Percentiles rank a stretch among this genome's conserved stretches.
These are phyloP conservation scores for Candida berthetii DNA, from an alignment of 805 yeast species.

Conservation along the genomic window DNA sequence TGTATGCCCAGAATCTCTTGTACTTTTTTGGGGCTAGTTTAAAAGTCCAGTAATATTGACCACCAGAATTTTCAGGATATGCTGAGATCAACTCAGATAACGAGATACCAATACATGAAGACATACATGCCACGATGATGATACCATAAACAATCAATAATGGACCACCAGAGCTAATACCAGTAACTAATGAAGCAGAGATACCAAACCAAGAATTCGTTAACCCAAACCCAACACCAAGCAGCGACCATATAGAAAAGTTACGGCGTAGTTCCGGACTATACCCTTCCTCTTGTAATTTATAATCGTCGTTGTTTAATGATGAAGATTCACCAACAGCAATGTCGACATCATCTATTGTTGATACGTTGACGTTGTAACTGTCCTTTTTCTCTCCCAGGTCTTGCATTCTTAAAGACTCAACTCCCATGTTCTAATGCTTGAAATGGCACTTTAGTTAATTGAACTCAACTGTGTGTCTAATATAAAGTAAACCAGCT, in stretches of 20 bases:
- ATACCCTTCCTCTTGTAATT: constrained; percentile 2
- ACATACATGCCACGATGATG: constrained; percentile 41
- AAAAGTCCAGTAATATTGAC: constrained; percentile 55
- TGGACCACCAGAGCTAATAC: constrained; percentile 55
- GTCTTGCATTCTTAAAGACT: neutral
- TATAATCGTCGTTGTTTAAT: neutral
- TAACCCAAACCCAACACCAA: constrained; percentile 56
- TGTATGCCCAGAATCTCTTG: constrained; percentile 36
- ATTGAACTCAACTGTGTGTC: too few species aligned
- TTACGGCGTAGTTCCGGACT: constrained; percentile 17
- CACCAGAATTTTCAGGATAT: constrained; percentile 49
- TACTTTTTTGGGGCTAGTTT: constrained; percentile 39
- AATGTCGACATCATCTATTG: neutral
- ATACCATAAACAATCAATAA: constrained; percentile 51
- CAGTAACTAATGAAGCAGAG: constrained; percentile 47
- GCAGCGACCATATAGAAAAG: constrained; percentile 37
- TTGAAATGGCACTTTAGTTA: too few species aligned
- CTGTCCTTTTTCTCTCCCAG: neutral
- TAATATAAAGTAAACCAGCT: too few species aligned
- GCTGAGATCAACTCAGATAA: constrained; percentile 47
- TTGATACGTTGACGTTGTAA: neutral
- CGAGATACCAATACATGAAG: constrained; percentile 41
- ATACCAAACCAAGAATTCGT: constrained; percentile 61
- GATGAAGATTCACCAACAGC: neutral
- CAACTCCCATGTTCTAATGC: too few species aligned